A percentile compares a stretch with the other conserved stretches of the same genome.
Evolutionary conservation across 345 rosid genomes (phyloP).

Genomic region (Brassica incana): DNA sequence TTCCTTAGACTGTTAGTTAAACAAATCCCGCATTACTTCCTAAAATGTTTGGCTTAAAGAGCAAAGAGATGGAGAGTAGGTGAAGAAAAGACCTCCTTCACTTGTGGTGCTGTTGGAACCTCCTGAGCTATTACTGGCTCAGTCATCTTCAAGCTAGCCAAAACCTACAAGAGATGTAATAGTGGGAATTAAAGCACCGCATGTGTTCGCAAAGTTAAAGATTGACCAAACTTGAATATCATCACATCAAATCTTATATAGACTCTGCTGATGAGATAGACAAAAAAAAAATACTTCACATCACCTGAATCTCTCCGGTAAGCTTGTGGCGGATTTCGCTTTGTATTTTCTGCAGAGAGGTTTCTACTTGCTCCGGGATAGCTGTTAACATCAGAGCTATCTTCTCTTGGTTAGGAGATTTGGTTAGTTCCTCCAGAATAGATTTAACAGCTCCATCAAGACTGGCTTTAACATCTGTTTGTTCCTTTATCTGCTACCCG

Average conservation of each 20-base stretch:
- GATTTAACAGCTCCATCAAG: slow-evolving; percentile 62
- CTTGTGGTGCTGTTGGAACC: slow-evolving; percentile 39
- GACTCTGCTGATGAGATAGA: neutral
- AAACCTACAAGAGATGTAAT: slow-evolving; percentile 42
- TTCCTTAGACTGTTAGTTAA: slow-evolving; percentile 30
- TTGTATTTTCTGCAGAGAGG: slow-evolving; percentile 50
- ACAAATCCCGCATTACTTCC: slow-evolving; percentile 21
- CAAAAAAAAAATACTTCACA: neutral
- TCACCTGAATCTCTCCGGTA: slow-evolving; percentile 62
- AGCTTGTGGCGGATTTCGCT: slow-evolving; percentile 53
- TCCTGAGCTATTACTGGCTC: slow-evolving; percentile 42
- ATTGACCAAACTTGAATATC: neutral
- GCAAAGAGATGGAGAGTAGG: neutral
- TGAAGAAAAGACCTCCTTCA: slow-evolving; percentile 49
- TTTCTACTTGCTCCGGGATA: slow-evolving; percentile 62
- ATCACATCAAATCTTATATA: neutral
- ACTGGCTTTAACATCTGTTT: slow-evolving; percentile 59
- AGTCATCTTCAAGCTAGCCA: slow-evolving; percentile 40
- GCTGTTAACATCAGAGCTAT: slow-evolving; percentile 49
- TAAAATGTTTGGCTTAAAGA: slow-evolving; percentile 11
- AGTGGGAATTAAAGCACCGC: slow-evolving; percentile 8
- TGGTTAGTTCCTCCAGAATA: slow-evolving; percentile 59
- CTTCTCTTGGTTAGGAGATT: slow-evolving; percentile 51
- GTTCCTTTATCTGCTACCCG: slow-evolving; percentile 62
- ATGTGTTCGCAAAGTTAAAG: neutral